Evolutionary conservation across 768 basidiomycete species (phyloP).

Genomic region (Ephemerocybe angulata): DNA sequence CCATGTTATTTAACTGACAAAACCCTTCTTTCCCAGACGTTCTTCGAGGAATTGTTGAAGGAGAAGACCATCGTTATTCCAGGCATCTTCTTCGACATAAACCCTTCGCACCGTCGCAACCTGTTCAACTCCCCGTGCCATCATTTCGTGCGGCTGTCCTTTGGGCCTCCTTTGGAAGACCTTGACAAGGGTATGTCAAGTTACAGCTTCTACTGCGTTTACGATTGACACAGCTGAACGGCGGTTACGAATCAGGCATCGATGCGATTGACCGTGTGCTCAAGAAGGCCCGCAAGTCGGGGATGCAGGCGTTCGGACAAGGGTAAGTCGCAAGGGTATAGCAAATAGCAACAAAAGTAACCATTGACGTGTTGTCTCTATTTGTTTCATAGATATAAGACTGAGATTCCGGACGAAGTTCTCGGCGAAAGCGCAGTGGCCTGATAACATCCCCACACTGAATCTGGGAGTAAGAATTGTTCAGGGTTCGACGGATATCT

Average conservation of each 20-base stretch:
- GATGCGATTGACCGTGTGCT: conserved; percentile 84
- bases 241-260: conserved; percentile 45
- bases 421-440: conserved; percentile 2
- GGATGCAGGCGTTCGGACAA: conserved; percentile 63
- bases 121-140: conserved; percentile 89
- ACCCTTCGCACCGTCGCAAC: conserved; percentile 79
- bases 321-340: conserved; percentile 34
- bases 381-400: conserved; percentile 39
- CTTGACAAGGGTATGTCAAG: conserved; percentile 62
- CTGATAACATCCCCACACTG: too few relatives aligned
- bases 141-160: conserved; percentile 83
- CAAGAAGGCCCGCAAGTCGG: conserved; percentile 60
- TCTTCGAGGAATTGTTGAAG: conserved; percentile 93
- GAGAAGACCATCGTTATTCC: conserved; percentile 89
- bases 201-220: too few relatives aligned
- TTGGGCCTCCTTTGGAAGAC: conserved; percentile 77
- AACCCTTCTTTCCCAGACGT: conserved; percentile 45
- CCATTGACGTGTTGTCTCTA: too few relatives aligned
- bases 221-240: too few relatives aligned
- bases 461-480: too few relatives aligned
- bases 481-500: too few relatives aligned
- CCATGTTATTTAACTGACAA: not conserved
- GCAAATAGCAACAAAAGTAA: too few relatives aligned
- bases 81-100: conserved; percentile 87
- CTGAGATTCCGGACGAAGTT: not conserved